Percentiles rank a stretch among this genome's conserved stretches.
Conservation (phyloP, 768 basidiomycete genomes). For the Collybia sp. region DNA sequence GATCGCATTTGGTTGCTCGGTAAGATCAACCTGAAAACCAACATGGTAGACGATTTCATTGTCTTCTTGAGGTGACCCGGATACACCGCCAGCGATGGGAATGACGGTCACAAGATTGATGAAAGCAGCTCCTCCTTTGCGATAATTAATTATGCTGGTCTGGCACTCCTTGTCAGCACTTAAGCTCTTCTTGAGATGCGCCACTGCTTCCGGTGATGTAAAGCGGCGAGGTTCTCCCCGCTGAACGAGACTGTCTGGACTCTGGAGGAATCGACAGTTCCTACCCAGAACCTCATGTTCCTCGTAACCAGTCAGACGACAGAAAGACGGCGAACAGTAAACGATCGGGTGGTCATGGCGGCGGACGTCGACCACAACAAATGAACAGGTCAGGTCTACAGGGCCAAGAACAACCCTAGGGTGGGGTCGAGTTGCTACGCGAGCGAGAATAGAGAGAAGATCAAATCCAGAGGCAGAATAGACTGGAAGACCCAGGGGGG, state of each 20-base stretch:
- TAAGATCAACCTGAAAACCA: conserved; percentile 94
- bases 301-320: conserved; percentile 66
- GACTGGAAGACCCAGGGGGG: conserved; percentile 45
- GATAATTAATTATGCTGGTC: conserved; percentile 82
- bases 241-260: conserved; percentile 49
- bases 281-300: conserved; percentile 78
- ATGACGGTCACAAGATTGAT: conserved; percentile 92
- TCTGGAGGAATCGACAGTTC: conserved; percentile 90
- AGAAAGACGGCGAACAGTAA: conserved; percentile 86
- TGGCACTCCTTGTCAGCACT: conserved; percentile 84
- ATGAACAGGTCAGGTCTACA: conserved; percentile 89
- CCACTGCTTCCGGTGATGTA: conserved; percentile 59
- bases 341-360: conserved; percentile 83
- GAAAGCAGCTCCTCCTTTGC: conserved; percentile 80
- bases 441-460: conserved; percentile 73
- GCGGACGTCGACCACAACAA: conserved; percentile 83
- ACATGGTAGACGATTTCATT: conserved; percentile 82
- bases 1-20: conserved; percentile 81
- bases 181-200: conserved; percentile 60
- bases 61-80: conserved; percentile 42
- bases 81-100: conserved; percentile 67
- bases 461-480: conserved; percentile 95
- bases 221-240: conserved; percentile 44
- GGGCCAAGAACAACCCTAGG: conserved; percentile 81
- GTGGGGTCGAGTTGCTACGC: conserved; percentile 69